Evolutionary conservation across 1,139 yeast genomes (phyloP).

Genomic region (Geotrichum carabidarum): DNA sequence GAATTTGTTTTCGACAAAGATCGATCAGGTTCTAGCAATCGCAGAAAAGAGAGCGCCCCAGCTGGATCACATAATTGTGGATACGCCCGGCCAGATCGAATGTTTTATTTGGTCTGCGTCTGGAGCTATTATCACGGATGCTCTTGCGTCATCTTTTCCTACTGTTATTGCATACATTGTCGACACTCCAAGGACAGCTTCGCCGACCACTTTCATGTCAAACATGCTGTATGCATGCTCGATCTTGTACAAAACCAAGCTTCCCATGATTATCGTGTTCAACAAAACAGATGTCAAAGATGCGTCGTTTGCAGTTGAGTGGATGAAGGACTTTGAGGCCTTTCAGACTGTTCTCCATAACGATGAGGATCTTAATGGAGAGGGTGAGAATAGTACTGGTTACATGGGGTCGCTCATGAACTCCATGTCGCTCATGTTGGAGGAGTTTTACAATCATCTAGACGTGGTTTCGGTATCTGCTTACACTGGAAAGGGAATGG

Average conservation of each 20-base stretch:
- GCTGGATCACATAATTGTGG: constrained; percentile 69
- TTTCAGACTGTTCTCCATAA: constrained; percentile 74
- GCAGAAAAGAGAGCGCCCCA: constrained; percentile 72
- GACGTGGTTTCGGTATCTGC: constrained; percentile 91
- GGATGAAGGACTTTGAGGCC: constrained; percentile 96
- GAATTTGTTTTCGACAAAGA: constrained; percentile 87
- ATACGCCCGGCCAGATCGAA: constrained; percentile 98
- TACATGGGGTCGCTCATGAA: constrained; percentile 92
- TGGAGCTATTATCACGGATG: constrained; percentile 93
- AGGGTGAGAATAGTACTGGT: constrained; percentile 70
- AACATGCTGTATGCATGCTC: constrained; percentile 98
- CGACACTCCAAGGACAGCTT: constrained; percentile 90
- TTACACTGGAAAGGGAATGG: constrained; percentile 89
- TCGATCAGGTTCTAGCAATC: constrained; percentile 85
- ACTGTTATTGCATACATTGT: constrained; percentile 93
- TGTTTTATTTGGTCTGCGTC: constrained; percentile 91
- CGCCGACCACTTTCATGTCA: constrained; percentile 95
- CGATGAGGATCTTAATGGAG: constrained; percentile 57
- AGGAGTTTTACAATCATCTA: constrained; percentile 88
- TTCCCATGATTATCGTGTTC: constrained; percentile 95
- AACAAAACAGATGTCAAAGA: constrained; percentile 88
- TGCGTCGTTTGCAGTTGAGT: constrained; percentile 83
- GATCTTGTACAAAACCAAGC: constrained; percentile 86
- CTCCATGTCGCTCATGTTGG: constrained; percentile 93
- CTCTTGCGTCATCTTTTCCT: constrained; percentile 93